phyloP scores from a whole-genome alignment of 768 basidiomycete species.

The Daedalea quercina region DNA sequence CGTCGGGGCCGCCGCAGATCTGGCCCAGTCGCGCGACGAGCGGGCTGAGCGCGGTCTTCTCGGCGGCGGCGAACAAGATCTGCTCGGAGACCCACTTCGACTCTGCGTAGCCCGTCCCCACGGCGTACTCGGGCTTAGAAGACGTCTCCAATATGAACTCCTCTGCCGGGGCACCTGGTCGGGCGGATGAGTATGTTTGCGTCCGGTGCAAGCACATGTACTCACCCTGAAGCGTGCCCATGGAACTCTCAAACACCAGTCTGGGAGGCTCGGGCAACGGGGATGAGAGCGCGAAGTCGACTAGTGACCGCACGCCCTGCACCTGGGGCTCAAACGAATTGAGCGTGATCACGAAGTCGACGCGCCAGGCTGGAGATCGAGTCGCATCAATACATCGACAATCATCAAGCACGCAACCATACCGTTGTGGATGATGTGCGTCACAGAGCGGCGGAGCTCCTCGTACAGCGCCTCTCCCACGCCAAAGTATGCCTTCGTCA shows the following conservation, averaged over 20 bases:
- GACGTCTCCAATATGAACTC: background rate
- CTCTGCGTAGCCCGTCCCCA: constrained; percentile 28
- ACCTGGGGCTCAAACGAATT: constrained; percentile 31
- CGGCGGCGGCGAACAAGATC: constrained; percentile 20
- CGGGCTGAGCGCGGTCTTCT: constrained; percentile 29
- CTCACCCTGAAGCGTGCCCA: constrained; percentile 5
- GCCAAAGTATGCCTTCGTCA: constrained; percentile 13
- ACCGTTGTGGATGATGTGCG: constrained; percentile 25
- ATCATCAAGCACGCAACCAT: background rate
- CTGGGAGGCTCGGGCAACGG: constrained; percentile 6
- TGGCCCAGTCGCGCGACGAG: constrained; percentile 38
- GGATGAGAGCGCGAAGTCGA: constrained; percentile 7
- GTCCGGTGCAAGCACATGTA: background rate
- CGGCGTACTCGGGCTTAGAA: constrained; percentile 14
- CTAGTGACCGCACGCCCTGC: constrained; percentile 14
- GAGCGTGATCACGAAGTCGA: constrained; percentile 36
- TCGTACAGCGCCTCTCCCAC: constrained; percentile 4
- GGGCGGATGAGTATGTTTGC: background rate
- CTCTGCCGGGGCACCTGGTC: background rate
- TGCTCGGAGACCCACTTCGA: constrained; percentile 33
- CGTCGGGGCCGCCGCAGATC: constrained; percentile 30
- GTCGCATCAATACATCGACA: background rate
- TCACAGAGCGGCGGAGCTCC: constrained; percentile 9
- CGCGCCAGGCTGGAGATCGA: constrained; percentile 25
- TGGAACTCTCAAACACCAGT: constrained; percentile 17